Evolutionary conservation across 495 filamentous ascomycete genomes (phyloP).

Genomic region (Diplogelasinospora grovesii): DNA sequence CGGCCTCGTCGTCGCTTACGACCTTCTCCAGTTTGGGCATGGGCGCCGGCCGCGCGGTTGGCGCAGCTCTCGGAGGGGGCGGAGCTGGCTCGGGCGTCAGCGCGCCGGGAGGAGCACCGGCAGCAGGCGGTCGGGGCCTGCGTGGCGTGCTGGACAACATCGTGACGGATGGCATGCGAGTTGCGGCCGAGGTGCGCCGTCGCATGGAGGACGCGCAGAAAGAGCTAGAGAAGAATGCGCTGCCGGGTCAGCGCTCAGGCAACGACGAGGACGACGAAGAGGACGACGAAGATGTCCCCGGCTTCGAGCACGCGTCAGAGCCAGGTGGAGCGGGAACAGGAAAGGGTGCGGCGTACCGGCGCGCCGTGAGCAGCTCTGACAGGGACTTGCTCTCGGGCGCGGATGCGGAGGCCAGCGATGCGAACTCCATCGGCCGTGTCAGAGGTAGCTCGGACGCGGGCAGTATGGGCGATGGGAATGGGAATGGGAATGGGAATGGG

Average conservation of each 20-base stretch:
- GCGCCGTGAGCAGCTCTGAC: conserved; percentile 64
- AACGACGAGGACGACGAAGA: conserved; percentile 77
- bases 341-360: conserved; percentile 40
- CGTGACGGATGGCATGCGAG: conserved; percentile 91
- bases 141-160: conserved; percentile 94
- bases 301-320: conserved; percentile 7
- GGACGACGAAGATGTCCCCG: conserved; percentile 36
- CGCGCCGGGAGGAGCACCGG: conserved; percentile 48
- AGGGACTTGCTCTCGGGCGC: conserved; percentile 72
- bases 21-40: conserved; percentile 69
- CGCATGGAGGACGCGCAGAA: conserved; percentile 89
- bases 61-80: conserved; percentile 31
- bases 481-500: conserved; percentile 12
- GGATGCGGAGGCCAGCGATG: conserved; percentile 56
- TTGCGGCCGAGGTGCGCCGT: conserved; percentile 82
- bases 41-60: conserved; percentile 34
- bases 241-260: conserved; percentile 53
- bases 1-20: conserved; percentile 57
- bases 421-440: conserved; percentile 7
- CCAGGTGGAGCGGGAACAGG: conserved; percentile 25
- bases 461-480: conserved; percentile 16
- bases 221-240: conserved; percentile 73
- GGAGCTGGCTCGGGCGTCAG: conserved; percentile 28
- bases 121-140: conserved; percentile 73
- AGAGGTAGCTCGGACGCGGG: conserved; percentile 11